Evolutionary conservation across 169 alveolate genomes (phyloP), one percentile per base, ranked within the genome.

Genomic region (Neospora caninum): DNA sequence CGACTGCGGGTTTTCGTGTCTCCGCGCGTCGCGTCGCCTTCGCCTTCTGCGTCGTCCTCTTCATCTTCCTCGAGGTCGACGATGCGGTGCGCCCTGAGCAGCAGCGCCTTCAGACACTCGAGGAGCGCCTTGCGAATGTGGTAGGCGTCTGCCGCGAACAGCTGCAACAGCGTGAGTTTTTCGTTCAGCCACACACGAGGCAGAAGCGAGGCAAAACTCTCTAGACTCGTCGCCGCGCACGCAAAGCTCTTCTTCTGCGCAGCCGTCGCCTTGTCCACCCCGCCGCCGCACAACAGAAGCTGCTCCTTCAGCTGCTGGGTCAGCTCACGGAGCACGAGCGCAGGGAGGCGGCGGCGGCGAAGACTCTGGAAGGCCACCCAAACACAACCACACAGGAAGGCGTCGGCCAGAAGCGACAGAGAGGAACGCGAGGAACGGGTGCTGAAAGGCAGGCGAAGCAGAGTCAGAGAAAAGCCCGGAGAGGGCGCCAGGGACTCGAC

Each of bases 101-200:
- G 92, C 92, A 88, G 54, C 54, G 53, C 27, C 58, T 58, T 53
- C 27, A 88, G 82, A 36, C 82, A 53, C 53, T 88, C 92, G 13
- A 88, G 54, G 20, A 88, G 54, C 29, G 92, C 82, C 82, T 88
- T 88, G 38, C 92, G 80, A 0, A 88, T 54, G 45, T 34, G 80
- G 82, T 88, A 88, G 13, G 92, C 82, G 82, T 88, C 92, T 29
- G 92, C 92, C 18, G 92, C 92, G 41, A 88, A 88, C 38, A 88
- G 92, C 82, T 53, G 83, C 80, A 88, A 82, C 53, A 88, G 92
- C 92, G 39, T 36, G 38, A 13, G 58, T 53, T 88, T 64, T 54
- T 88, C 82, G 53, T 36, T 64, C 80, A 88, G 49, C 92, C 92
- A 88, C 18, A 39, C 82, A 1, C 92, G 92, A 27, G 92, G 92